Evolutionary conservation across 805 yeast genomes (phyloP), one percentile per base, ranked within the genome.

Genomic region (Naumovozyma baii): DNA sequence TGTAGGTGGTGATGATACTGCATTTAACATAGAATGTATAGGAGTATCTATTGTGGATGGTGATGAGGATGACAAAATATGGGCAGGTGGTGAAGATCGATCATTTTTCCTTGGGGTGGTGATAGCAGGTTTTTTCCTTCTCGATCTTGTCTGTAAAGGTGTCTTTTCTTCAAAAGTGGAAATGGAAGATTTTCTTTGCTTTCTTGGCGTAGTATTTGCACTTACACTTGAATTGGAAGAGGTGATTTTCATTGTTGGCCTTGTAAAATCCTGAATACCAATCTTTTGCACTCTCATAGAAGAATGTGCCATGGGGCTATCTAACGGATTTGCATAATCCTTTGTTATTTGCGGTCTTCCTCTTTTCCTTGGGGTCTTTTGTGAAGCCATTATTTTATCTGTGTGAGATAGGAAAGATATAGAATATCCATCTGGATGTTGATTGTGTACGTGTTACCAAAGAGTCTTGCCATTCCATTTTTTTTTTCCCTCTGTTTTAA

Each of bases 291-390:
- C 59, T 36, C 53, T 51, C 39, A 55, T 32, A 1, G 66, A 61
- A 2, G 63, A 55, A 18, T 51, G 53, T 3, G 66, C 66, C 64
- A 61, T 60, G 16, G 66, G 66, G 13, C 59, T 52, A 38, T 58
- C 52, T 49, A 59, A 44, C 10, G 64, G 64, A 38, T 60, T 52
- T 8, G 51, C 49, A 34, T 61, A 61, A 19, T 56, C 50, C 42
- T 59, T 61, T 10, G 56, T 51, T 9, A 61, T 52, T 12, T 61
- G 58, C 5, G 66, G 66, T 51, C 66, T 53, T 3, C 66, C 66
- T 41, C 66, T 51, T 33, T 52, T 55, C 39, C 44, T 53, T 5
- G 46, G 42, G 2, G 47, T 41, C 26, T 22, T 22, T 22, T 22
- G 9, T 22, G 10, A 10, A 22, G 26, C n/a, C n/a, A n/a, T n/a